These are phyloP conservation scores for Boletus vinaceobasis DNA, from an alignment of 768 basidiomycete genomes.

Conservation along the genomic window DNA sequence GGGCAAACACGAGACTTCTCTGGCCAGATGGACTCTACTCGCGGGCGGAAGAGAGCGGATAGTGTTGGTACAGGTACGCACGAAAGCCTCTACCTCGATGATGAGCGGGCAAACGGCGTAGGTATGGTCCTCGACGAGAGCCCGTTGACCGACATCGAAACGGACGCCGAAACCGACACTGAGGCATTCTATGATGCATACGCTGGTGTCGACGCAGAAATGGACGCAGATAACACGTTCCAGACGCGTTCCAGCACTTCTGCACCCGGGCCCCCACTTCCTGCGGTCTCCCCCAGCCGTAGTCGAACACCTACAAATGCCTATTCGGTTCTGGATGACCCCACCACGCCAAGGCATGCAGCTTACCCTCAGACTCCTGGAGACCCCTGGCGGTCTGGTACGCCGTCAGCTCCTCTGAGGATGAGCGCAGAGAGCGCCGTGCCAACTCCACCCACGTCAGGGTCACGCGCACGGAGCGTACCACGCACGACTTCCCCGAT, in stretches of 20 bases:
- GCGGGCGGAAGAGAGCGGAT: constrained; percentile 58
- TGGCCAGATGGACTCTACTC: constrained; percentile 21
- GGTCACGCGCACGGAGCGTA: constrained; percentile 17
- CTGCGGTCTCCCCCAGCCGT: constrained; percentile 29
- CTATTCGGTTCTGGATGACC: constrained; percentile 33
- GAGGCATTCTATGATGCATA: constrained; percentile 44
- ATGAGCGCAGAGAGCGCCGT: constrained; percentile 41
- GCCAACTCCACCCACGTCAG: constrained; percentile 33
- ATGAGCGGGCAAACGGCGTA: constrained; percentile 44
- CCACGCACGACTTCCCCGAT: constrained; percentile 30
- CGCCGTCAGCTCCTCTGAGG: constrained; percentile 38
- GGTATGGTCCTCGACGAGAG: constrained; percentile 70
- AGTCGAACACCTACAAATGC: constrained; percentile 44
- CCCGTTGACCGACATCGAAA: constrained; percentile 73
- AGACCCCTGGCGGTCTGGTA: constrained; percentile 43
- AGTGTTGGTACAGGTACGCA: constrained; percentile 57
- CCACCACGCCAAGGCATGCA: constrained; percentile 41
- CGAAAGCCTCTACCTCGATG: constrained; percentile 68
- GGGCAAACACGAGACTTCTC: constrained; percentile 27
- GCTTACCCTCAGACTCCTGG: constrained; percentile 40
- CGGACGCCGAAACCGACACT: constrained; percentile 38
- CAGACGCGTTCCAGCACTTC: constrained; percentile 18
- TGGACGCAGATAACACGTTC: constrained; percentile 19
- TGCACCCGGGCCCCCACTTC: constrained; percentile 16
- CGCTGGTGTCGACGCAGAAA: constrained; percentile 12